These are phyloP conservation scores for Dothidotthia symphoricarpi DNA, from an alignment of 2,329 filamentous ascomycete genomes.

Conservation along the genomic window DNA sequence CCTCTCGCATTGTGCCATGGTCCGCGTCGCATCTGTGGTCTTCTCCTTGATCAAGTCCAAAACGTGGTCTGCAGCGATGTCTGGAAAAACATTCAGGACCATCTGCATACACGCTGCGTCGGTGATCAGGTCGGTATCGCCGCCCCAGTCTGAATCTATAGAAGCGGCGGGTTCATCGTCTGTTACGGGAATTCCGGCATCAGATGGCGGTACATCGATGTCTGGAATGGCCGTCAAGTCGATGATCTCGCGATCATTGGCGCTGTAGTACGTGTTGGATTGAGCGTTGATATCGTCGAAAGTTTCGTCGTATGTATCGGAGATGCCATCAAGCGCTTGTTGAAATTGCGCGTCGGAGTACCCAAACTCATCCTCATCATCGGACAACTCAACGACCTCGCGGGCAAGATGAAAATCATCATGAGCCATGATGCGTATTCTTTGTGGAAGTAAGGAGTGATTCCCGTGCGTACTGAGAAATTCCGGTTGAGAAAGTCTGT, in stretches of 20 bases:
- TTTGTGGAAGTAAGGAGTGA: not conserved
- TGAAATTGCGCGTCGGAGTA: constrained; percentile 6
- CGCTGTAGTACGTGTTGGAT: not conserved
- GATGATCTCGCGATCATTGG: constrained; percentile 10
- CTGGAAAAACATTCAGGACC: constrained; percentile 36
- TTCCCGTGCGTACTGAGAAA: not conserved
- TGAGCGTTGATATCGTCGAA: constrained; percentile 1
- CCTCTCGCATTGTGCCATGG: constrained; percentile 23
- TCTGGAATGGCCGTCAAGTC: constrained; percentile 27
- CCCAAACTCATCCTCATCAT: constrained; percentile 9
- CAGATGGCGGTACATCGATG: constrained; percentile 21
- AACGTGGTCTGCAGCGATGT: constrained; percentile 35
- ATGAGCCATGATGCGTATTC: constrained; percentile 10
- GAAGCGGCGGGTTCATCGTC: constrained; percentile 1
- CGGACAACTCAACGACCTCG: constrained; percentile 22
- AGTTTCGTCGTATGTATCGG: constrained; percentile 5
- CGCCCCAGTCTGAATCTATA: too few species aligned
- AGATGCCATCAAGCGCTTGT: constrained; percentile 3
- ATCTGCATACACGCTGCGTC: constrained; percentile 31
- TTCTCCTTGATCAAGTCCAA: constrained; percentile 25
- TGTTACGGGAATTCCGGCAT: not conserved
- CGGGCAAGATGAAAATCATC: not conserved
- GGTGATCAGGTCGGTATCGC: constrained; percentile 10
- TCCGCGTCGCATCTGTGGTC: constrained; percentile 22
- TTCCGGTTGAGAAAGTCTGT: too few species aligned